phyloP scores from a whole-genome alignment of 2,329 filamentous ascomycete species.

The Aplosporella prunicola region DNA sequence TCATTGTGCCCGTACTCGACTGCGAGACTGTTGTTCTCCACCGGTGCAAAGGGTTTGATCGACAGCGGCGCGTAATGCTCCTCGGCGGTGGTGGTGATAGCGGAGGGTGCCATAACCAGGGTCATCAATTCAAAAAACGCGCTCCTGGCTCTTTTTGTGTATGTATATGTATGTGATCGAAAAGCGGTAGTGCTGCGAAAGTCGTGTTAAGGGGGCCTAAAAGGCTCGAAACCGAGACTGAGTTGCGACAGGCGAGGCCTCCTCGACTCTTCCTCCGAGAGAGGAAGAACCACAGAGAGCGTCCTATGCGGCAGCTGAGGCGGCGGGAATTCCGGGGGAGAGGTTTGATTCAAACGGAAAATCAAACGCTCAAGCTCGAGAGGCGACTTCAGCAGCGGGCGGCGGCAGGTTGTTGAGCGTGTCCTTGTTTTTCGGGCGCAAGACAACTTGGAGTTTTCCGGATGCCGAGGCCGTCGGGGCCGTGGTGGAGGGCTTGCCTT shows the following conservation, averaged over 20 bases:
- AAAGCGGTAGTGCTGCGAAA: slow-evolving; percentile 18
- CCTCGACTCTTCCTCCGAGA: slow-evolving; percentile 98
- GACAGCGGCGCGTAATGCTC: slow-evolving; percentile 31
- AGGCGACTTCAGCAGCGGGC: slow-evolving; percentile 27
- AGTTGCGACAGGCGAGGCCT: slow-evolving; percentile 80
- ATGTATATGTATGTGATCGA: too few relatives aligned
- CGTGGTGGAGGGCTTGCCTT: slow-evolving; percentile 36
- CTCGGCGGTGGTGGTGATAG: slow-evolving; percentile 44
- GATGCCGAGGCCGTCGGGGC: slow-evolving; percentile 33
- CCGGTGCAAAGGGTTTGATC: slow-evolving; percentile 21
- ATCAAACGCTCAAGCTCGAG: slow-evolving; percentile 33
- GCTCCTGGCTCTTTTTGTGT: slow-evolving; percentile 16
- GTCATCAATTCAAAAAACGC: too few relatives aligned
- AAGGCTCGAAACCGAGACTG: slow-evolving; percentile 76
- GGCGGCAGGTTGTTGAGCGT: slow-evolving; percentile 42
- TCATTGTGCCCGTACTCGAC: slow-evolving; percentile 36
- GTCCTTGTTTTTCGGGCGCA: slow-evolving; percentile 36
- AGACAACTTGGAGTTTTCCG: slow-evolving; percentile 39
- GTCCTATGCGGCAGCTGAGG: slow-evolving; percentile 99
- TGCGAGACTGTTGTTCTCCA: slow-evolving; percentile 6
- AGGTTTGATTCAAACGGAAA: slow-evolving; percentile 33
- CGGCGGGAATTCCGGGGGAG: slow-evolving; percentile 48
- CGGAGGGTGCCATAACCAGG: slow-evolving; percentile 65
- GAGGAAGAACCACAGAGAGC: slow-evolving; percentile 97
- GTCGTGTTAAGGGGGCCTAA: slow-evolving; percentile 83